Percentiles rank a stretch among this genome's conserved stretches.
Evolutionary conservation across 2,329 filamentous ascomycete species (phyloP).

Genomic region (Penicillium sp.): DNA sequence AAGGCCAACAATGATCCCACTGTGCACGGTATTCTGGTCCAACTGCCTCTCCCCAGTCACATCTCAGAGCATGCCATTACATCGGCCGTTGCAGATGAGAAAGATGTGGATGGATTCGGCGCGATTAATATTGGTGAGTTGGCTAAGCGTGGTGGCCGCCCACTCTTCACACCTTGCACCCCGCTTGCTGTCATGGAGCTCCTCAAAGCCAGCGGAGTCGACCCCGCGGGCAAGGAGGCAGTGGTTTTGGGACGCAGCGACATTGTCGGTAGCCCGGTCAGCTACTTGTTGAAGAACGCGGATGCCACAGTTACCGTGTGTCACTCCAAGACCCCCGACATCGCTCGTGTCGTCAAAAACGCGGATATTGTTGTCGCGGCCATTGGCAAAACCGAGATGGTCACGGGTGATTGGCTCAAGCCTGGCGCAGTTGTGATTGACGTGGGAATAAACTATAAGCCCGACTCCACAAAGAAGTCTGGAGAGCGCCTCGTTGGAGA

Average conservation of each 20-base stretch:
- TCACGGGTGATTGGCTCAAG: constrained; percentile 95
- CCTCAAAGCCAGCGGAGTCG: constrained; percentile 73
- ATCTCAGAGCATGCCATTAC: constrained; percentile 88
- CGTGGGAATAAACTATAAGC: constrained; percentile 93
- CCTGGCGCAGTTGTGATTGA: constrained; percentile 93
- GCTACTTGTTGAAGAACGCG: constrained; percentile 89
- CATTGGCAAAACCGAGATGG: constrained; percentile 78
- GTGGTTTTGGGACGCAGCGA: constrained; percentile 93
- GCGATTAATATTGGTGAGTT: constrained; percentile 92
- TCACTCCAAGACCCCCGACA: constrained; percentile 75
- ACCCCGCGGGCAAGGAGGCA: constrained; percentile 82
- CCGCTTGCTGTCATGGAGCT: constrained; percentile 96
- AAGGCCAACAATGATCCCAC: constrained; percentile 77
- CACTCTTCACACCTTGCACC: constrained; percentile 89
- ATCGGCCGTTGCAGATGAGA: constrained; percentile 82
- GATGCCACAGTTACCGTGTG: constrained; percentile 96
- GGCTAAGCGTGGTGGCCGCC: constrained; percentile 85
- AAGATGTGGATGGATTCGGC: constrained; percentile 97
- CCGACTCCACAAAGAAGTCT: constrained; percentile 83
- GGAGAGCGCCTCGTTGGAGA: constrained; percentile 90
- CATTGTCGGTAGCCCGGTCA: constrained; percentile 95
- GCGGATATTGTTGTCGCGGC: constrained; percentile 90
- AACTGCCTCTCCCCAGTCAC: constrained; percentile 81
- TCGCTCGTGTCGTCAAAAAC: constrained; percentile 67
- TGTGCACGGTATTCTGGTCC: constrained; percentile 89